A percentile compares a stretch with the other conserved stretches of the same genome.
Evolutionary conservation across 176 grass and related monocot genomes (phyloP).

Genomic region (Panicum miliaceum): DNA sequence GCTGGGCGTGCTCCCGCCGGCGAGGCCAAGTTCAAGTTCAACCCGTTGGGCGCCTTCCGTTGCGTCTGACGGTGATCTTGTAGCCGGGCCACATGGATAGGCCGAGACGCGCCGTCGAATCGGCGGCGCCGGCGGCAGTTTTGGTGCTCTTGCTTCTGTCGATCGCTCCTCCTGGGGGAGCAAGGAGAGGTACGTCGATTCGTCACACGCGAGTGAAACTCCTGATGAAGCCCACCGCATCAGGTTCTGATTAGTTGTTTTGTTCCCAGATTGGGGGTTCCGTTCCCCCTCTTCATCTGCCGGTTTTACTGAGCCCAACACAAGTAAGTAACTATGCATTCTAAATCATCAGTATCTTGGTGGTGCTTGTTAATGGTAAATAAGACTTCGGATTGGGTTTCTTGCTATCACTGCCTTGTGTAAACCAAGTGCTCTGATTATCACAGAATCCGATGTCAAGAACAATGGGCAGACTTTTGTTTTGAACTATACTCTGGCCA

Average conservation of each 20-base stretch:
- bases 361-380: not conserved
- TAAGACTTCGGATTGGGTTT: not conserved
- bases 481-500: constrained; percentile 83
- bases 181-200: constrained; percentile 29
- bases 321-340: not conserved
- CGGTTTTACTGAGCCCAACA: not conserved
- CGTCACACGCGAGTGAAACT: not conserved
- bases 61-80: not conserved
- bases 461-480: constrained; percentile 40
- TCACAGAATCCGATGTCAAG: constrained; percentile 58
- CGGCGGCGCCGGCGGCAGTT: constrained; percentile 1
- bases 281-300: not conserved
- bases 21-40: not conserved
- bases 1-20: not conserved
- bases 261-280: not conserved
- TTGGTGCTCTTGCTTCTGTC: constrained; percentile 39
- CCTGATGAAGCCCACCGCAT: not conserved
- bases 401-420: not conserved
- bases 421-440: constrained; percentile 40
- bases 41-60: not conserved
- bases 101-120: not conserved
- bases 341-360: not conserved
- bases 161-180: not conserved
- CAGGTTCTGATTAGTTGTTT: not conserved
- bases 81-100: constrained; percentile 16